These are phyloP conservation scores for Apiospora hydei DNA, from an alignment of 2,329 filamentous ascomycete genomes.

Conservation along the genomic window DNA sequence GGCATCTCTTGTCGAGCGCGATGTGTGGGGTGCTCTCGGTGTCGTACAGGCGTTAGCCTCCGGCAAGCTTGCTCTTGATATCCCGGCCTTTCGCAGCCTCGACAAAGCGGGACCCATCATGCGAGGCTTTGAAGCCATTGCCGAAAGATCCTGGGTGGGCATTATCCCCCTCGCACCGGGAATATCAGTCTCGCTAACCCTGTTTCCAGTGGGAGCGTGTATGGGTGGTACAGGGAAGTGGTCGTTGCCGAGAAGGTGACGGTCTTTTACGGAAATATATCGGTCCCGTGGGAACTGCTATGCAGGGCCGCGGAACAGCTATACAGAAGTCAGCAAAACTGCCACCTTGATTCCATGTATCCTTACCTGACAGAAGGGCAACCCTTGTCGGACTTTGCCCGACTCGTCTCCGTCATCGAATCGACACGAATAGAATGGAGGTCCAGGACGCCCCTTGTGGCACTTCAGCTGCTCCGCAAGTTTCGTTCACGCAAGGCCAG, in stretches of 20 bases:
- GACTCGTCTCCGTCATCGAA: conserved; percentile 25
- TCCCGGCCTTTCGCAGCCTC: conserved; percentile 31
- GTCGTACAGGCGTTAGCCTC: conserved; percentile 27
- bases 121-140: conserved; percentile 29
- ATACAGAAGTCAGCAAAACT: conserved; percentile 27
- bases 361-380: conserved; percentile 8
- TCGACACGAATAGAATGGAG: neutral
- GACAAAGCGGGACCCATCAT: conserved; percentile 28
- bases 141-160: conserved; percentile 30
- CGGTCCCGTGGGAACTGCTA: conserved; percentile 32
- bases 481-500: conserved; percentile 32
- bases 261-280: conserved; percentile 30
- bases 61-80: conserved; percentile 31
- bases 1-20: neutral
- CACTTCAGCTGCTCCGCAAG: conserved; percentile 28
- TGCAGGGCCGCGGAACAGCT: conserved; percentile 32
- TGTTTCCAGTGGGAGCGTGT: conserved; percentile 30
- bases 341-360: conserved; percentile 27
- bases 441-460: neutral
- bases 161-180: neutral
- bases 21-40: neutral
- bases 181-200: neutral
- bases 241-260: conserved; percentile 29
- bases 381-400: neutral
- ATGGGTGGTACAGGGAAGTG: conserved; percentile 34